These are phyloP conservation scores for Pythium utonaiense DNA, from an alignment of 352 stramenopile species.

Conservation along the genomic window DNA sequence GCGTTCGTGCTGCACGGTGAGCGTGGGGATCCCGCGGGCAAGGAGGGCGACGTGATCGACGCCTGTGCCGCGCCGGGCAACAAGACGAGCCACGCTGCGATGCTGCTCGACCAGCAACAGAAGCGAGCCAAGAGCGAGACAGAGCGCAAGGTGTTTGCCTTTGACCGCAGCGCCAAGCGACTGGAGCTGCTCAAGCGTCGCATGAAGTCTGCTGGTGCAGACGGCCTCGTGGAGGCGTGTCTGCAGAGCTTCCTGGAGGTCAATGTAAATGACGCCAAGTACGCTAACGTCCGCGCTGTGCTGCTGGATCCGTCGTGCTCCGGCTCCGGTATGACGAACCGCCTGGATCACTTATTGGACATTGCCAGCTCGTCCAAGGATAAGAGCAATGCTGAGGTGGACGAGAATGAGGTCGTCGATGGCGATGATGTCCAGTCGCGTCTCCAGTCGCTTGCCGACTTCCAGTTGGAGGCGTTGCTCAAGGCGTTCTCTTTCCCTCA, in stretches of 20 bases:
- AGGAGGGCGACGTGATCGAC: conserved; percentile 91
- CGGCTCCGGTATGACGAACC: conserved; percentile 94
- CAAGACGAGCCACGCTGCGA: conserved; percentile 97
- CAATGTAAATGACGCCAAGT: conserved; percentile 65
- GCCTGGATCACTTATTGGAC: conserved; percentile 90
- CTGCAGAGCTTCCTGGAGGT: conserved; percentile 92
- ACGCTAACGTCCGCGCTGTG: conserved; percentile 89
- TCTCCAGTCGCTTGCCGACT: conserved; percentile 91
- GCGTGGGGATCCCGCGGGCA: conserved; percentile 34
- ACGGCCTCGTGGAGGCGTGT: conserved; percentile 76
- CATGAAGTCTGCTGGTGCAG: conserved; percentile 79
- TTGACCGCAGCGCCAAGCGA: conserved; percentile 89
- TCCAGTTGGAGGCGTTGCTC: conserved; percentile 91
- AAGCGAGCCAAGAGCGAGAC: conserved; percentile 31
- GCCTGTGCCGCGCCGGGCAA: conserved; percentile 97
- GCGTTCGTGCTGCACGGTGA: conserved; percentile 91
- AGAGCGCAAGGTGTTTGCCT: conserved; percentile 89
- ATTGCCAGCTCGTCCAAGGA: conserved; percentile 64
- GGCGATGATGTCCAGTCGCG: conserved; percentile 58
- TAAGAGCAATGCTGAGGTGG: conserved; percentile 24
- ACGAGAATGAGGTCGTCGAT: conserved; percentile 34
- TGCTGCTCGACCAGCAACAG: conserved; percentile 80
- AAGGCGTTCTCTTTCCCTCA: conserved; percentile 94
- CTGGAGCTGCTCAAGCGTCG: conserved; percentile 86
- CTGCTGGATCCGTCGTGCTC: conserved; percentile 96